Evolutionary conservation across 2,329 filamentous ascomycete species (phyloP).

Genomic region (Geoglossum cookeanum): DNA sequence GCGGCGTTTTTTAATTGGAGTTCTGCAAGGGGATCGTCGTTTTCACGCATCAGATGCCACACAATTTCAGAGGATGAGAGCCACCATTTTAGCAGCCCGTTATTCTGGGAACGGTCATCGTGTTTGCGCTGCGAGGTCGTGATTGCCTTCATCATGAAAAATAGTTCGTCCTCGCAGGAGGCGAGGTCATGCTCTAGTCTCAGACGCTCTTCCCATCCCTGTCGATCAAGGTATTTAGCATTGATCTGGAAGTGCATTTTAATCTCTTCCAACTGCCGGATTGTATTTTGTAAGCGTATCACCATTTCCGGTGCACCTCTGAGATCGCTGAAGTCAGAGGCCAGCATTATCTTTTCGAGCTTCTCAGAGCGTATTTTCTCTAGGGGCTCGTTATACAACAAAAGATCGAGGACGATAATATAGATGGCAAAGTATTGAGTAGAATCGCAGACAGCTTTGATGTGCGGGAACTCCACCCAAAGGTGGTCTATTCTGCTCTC

Average conservation of each 20-base stretch:
- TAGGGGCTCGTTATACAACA: constrained; percentile 88
- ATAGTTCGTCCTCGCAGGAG: constrained; percentile 85
- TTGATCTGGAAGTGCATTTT: constrained; percentile 93
- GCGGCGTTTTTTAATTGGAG: constrained; percentile 79
- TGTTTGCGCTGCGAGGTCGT: constrained; percentile 83
- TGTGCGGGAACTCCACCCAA: constrained; percentile 89
- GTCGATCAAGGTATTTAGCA: constrained; percentile 64
- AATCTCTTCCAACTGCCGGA: constrained; percentile 86
- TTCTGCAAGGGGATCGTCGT: constrained; percentile 74
- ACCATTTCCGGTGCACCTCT: constrained; percentile 89
- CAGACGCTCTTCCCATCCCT: constrained; percentile 80
- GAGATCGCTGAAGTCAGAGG: constrained; percentile 94
- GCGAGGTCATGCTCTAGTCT: constrained; percentile 77
- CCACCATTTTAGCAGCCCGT: constrained; percentile 73
- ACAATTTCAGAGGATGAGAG: constrained; percentile 91
- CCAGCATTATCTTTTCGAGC: constrained; percentile 95
- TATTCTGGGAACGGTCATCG: constrained; percentile 49
- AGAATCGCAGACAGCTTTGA: constrained; percentile 90
- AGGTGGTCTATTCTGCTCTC: constrained; percentile 87
- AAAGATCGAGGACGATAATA: constrained; percentile 85
- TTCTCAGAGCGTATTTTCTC: constrained; percentile 95
- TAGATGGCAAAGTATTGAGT: constrained; percentile 96
- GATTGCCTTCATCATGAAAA: constrained; percentile 99
- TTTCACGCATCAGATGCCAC: constrained; percentile 85
- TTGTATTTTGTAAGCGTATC: constrained; percentile 73